Evolutionary conservation across 2,329 filamentous ascomycete genomes (phyloP).

Genomic region (Aspergillus aculeatus): DNA sequence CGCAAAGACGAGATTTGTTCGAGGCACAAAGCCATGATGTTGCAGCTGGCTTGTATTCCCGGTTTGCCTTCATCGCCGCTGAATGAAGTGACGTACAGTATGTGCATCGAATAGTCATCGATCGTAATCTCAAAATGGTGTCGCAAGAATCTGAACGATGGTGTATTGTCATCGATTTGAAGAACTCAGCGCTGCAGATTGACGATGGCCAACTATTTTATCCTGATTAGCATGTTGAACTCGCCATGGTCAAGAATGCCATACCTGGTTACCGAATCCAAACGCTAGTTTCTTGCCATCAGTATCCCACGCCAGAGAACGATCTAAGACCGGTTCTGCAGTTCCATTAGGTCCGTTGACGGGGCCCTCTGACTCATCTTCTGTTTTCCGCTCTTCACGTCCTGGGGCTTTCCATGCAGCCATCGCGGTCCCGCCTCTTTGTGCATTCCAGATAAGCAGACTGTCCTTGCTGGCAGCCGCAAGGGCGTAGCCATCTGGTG

Average conservation of each 20-base stretch:
- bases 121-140: slow-evolving; percentile 1
- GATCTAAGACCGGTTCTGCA: slow-evolving; percentile 30
- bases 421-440: slow-evolving; percentile 44
- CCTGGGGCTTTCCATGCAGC: slow-evolving; percentile 40
- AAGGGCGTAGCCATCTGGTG: slow-evolving; percentile 48
- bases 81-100: not conserved
- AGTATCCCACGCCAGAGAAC: slow-evolving; percentile 52
- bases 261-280: slow-evolving; percentile 50
- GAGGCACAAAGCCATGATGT: not conserved
- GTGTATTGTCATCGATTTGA: not conserved
- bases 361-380: slow-evolving; percentile 30
- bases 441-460: slow-evolving; percentile 49
- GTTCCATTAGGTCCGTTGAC: slow-evolving; percentile 39
- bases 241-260: slow-evolving; percentile 15
- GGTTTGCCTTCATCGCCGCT: slow-evolving; percentile 1
- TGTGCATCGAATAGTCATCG: not conserved
- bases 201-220: slow-evolving; percentile 37
- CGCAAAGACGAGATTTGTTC: not conserved
- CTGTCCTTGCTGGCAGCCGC: slow-evolving; percentile 45
- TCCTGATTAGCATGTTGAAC: slow-evolving; percentile 5
- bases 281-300: slow-evolving; percentile 55
- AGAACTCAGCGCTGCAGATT: slow-evolving; percentile 39
- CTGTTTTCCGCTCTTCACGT: slow-evolving; percentile 33
- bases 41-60: not conserved
- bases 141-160: not conserved